Conservation (phyloP, 495 filamentous ascomycete genomes). For the Pseudevernia furfuracea region DNA sequence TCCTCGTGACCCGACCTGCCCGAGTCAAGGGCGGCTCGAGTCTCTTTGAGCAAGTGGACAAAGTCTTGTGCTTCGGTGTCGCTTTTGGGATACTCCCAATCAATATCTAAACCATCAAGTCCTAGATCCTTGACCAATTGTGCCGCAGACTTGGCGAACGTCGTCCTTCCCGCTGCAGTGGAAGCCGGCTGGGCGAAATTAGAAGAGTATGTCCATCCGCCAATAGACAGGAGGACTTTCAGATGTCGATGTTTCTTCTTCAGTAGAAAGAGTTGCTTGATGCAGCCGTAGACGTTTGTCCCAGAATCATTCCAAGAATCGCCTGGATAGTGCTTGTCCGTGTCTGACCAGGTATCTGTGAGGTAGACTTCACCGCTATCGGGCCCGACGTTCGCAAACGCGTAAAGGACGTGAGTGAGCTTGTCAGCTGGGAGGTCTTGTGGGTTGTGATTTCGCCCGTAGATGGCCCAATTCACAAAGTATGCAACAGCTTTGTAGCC, state of each 20-base stretch:
- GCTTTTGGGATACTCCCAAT: constrained; percentile 51
- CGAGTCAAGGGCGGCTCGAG: constrained; percentile 53
- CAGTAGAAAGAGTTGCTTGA: constrained; percentile 88
- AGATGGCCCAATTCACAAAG: constrained; percentile 69
- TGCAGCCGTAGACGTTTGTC: constrained; percentile 75
- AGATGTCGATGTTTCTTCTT: constrained; percentile 84
- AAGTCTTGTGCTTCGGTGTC: constrained; percentile 59
- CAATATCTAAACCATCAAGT: constrained; percentile 47
- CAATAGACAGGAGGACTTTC: constrained; percentile 87
- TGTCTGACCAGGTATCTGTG: constrained; percentile 79
- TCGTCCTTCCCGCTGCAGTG: constrained; percentile 18
- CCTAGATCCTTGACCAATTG: constrained; percentile 24
- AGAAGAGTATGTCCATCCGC: constrained; percentile 89
- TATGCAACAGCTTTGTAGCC: constrained; percentile 42
- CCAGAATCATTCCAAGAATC: constrained; percentile 62
- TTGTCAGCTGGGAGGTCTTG: constrained; percentile 82
- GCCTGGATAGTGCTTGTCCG: constrained; percentile 62
- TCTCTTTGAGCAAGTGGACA: constrained; percentile 60
- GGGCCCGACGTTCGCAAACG: constrained; percentile 74
- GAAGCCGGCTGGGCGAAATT: constrained; percentile 71
- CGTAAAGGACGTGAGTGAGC: constrained; percentile 85
- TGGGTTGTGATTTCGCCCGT: constrained; percentile 73
- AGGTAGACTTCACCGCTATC: constrained; percentile 73
- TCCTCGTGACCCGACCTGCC: constrained; percentile 41
- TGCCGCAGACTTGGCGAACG: constrained; percentile 25